These are phyloP conservation scores for Hevea brasiliensis DNA, from an alignment of 345 rosid genomes.

Conservation along the genomic window DNA sequence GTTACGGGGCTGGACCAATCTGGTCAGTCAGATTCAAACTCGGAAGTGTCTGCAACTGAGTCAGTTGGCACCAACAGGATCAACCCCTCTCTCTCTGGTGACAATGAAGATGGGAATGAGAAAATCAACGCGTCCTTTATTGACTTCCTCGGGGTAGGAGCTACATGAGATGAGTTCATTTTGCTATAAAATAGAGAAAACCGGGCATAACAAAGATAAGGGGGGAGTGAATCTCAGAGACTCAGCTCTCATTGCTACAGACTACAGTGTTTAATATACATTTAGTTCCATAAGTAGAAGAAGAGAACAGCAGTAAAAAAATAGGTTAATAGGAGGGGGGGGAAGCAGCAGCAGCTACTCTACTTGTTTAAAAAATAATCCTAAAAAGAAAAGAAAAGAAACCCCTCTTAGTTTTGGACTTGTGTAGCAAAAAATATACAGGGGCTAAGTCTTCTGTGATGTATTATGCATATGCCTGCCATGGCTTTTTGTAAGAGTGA, in stretches of 20 bases:
- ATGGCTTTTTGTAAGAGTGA: not conserved
- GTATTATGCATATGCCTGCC: not conserved
- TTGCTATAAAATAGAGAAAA: not conserved
- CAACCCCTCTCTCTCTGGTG: constrained; percentile 25
- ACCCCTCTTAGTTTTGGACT: constrained; percentile 13
- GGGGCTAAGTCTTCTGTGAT: too few species aligned
- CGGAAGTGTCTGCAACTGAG: constrained; percentile 49
- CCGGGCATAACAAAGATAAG: not conserved
- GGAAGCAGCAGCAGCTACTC: too few species aligned
- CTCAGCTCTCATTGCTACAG: constrained; percentile 1
- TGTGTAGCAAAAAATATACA: not conserved
- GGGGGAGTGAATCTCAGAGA: not conserved
- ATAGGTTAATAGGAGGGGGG: not conserved
- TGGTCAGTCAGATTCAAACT: constrained; percentile 54
- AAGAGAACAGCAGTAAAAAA: constrained; percentile 5
- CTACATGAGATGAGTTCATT: constrained; percentile 15
- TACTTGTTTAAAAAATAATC: too few species aligned
- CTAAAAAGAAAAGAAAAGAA: not conserved
- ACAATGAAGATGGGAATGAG: constrained; percentile 20
- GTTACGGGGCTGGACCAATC: constrained; percentile 34
- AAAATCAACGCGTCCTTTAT: constrained; percentile 41
- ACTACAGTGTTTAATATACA: constrained; percentile 27
- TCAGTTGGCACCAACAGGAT: constrained; percentile 40
- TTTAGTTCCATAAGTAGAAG: constrained; percentile 25
- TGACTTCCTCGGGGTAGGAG: constrained; percentile 75